Evolutionary conservation across 352 stramenopile species (phyloP), one percentile per base, ranked within the genome.

Genomic region (Phytopythium oedochilum): DNA sequence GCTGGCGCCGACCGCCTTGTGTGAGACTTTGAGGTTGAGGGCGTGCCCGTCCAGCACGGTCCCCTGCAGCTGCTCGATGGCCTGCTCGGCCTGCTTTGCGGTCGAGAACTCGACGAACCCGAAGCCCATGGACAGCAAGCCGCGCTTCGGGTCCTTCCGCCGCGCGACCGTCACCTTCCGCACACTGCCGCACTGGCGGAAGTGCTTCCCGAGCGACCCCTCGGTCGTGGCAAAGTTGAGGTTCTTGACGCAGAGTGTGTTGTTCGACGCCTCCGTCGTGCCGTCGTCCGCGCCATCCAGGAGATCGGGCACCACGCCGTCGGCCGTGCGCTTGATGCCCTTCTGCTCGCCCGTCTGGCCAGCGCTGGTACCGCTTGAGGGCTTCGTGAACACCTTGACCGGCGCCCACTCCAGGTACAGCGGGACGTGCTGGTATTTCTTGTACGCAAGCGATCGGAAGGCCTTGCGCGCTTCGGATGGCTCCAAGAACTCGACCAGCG

Each of bases 391-490:
- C 44, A 96, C 80, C 51, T 92, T 92, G 8, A 90, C 68, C 3
- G 96, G 96, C 28, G 97, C 97, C 96, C 96, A 99, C 70, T 99
- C 97, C 14, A 99, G 70, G 65, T 99, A 99, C 1, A 99, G 72
- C 45, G 97, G 97, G 34, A 99, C 94, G 59, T 98, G 86, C 70
- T 99, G 95, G 68, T 98, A 99, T 60, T 97, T 96, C 51, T 94
- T 97, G 79, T 99, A 99, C n/a, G 97, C 96, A 26, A 99, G 70
- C 54, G 87, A 94, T 17, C 92, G 91, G 71, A 99, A 99, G 23
- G 97, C 97, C 50, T 87, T 89, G 48, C 96, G 94, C 17, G 97
- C 97, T 68, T 99, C 96, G 5, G 85, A 89, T n/a, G 89, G 75
- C 67, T 98, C 86, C 14, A 92, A 75, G 70, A 98, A 99, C 64